These are phyloP conservation scores for Candida sphagnicola DNA, from an alignment of 805 yeast species.

Conservation along the genomic window DNA sequence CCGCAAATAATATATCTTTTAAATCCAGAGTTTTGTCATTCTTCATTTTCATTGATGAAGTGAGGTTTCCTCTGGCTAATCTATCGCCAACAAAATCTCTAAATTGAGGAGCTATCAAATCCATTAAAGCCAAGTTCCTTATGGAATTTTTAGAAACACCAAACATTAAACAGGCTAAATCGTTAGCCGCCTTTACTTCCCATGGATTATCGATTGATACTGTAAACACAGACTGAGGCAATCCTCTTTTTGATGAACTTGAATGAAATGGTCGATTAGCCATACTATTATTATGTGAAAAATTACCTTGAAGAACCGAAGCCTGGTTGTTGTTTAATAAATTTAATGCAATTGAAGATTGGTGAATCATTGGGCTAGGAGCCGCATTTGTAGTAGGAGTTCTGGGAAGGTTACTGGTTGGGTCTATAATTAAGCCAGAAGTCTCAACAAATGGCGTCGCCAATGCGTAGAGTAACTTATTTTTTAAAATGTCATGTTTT, in stretches of 20 bases:
- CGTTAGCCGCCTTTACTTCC: constrained; percentile 80
- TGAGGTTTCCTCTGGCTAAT: constrained; percentile 29
- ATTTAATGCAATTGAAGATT: constrained; percentile 31
- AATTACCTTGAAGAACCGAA: constrained; percentile 2
- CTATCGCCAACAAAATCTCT: constrained; percentile 64
- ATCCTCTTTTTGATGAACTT: constrained; percentile 62
- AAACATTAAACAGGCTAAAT: constrained; percentile 81
- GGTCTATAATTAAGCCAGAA: constrained; percentile 19
- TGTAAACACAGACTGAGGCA: constrained; percentile 84
- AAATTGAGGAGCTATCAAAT: constrained; percentile 73
- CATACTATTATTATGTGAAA: constrained; percentile 5
- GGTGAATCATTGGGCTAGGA: constrained; percentile 13
- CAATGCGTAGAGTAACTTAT: constrained; percentile 54
- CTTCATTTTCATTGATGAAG: constrained; percentile 13
- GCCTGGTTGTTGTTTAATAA: constrained; percentile 13
- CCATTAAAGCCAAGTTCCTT: constrained; percentile 62
- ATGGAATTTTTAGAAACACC: constrained; percentile 70
- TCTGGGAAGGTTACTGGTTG: constrained; percentile 7
- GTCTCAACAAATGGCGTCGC: constrained; percentile 63
- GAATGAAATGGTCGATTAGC: constrained; percentile 55
- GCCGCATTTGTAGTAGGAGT: constrained; percentile 19
- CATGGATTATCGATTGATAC: constrained; percentile 74
- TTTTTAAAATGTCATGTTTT: constrained; percentile 40
- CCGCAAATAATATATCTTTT: constrained; percentile 62
- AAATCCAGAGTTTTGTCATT: constrained; percentile 12